These are phyloP conservation scores for Colletotrichum echinochloae DNA, from an alignment of 2,329 filamentous ascomycete species.

Conservation along the genomic window DNA sequence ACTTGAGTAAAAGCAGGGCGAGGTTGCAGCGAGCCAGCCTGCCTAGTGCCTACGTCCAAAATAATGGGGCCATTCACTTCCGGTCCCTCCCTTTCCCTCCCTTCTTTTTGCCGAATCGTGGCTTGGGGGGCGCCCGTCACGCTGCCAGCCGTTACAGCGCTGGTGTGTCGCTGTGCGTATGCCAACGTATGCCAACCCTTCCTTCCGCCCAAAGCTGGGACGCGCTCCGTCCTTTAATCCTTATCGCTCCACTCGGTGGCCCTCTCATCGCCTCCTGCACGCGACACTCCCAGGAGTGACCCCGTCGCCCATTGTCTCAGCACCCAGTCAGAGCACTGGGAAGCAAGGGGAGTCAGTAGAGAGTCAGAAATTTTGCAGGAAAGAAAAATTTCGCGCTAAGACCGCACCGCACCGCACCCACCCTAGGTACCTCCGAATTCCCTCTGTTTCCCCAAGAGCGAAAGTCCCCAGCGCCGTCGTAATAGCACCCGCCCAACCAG, in stretches of 20 bases:
- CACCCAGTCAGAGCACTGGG: conserved; percentile 10
- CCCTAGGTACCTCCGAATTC: conserved; percentile 38
- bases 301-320: conserved; percentile 22
- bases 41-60: conserved; percentile 3
- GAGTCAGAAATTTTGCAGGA: conserved; percentile 36
- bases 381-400: conserved; percentile 38
- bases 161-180: not conserved
- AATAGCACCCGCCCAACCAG: conserved; percentile 37
- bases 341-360: not conserved
- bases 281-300: conserved; percentile 31
- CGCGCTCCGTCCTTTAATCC: not conserved
- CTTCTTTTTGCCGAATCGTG: not conserved
- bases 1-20: conserved; percentile 6
- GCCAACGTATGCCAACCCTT: not conserved
- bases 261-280: conserved; percentile 21
- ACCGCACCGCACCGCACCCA: conserved; percentile 22
- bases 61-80: not conserved
- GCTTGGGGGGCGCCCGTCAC: conserved; percentile 35
- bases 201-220: conserved; percentile 15
- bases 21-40: no score
- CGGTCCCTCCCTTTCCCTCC: conserved; percentile 1
- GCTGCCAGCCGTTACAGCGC: conserved; percentile 28
- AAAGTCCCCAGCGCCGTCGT: conserved; percentile 14
- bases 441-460: conserved; percentile 21
- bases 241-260: conserved; percentile 15